A percentile compares a stretch with the other conserved stretches of the same genome.
Evolutionary conservation across 352 stramenopile genomes (phyloP).

Genomic region (Aphanomyces euteiches): DNA sequence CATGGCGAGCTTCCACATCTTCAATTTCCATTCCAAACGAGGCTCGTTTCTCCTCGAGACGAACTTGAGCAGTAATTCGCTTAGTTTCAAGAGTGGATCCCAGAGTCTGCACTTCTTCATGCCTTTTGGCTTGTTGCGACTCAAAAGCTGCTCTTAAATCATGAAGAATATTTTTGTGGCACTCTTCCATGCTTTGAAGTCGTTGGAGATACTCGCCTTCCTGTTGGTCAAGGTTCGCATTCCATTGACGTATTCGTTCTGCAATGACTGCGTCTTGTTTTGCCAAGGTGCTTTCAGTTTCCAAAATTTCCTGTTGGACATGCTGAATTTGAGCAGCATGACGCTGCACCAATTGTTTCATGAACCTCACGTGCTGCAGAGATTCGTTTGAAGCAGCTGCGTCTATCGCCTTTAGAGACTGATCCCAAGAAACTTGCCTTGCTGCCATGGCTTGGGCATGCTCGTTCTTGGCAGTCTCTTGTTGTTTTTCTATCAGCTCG

Average conservation of each 20-base stretch:
- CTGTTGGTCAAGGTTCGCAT: neutral
- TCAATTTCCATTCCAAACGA: constrained; percentile 9
- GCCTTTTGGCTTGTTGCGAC: neutral
- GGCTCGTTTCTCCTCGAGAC: too few species aligned
- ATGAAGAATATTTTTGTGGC: constrained; percentile 8
- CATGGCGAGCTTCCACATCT: neutral
- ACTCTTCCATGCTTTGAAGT: constrained; percentile 11
- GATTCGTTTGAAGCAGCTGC: constrained; percentile 3
- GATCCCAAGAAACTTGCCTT: neutral
- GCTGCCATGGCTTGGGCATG: constrained; percentile 4
- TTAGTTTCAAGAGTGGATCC: too few species aligned
- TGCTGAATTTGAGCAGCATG: neutral
- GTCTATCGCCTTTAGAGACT: neutral
- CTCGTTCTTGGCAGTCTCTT: neutral
- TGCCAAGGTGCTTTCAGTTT: neutral
- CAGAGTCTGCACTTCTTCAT: neutral
- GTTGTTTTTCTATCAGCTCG: neutral
- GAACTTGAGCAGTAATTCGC: too few species aligned
- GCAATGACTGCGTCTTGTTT: neutral
- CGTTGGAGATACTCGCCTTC: neutral
- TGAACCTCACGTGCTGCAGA: constrained; percentile 12
- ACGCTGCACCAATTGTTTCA: constrained; percentile 1
- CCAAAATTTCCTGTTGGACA: neutral
- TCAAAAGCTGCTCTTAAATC: constrained; percentile 11
- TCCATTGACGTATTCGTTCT: neutral